Conservation (phyloP, 2,329 filamentous ascomycete genomes). For the Pseudofabraea citricarpa region DNA sequence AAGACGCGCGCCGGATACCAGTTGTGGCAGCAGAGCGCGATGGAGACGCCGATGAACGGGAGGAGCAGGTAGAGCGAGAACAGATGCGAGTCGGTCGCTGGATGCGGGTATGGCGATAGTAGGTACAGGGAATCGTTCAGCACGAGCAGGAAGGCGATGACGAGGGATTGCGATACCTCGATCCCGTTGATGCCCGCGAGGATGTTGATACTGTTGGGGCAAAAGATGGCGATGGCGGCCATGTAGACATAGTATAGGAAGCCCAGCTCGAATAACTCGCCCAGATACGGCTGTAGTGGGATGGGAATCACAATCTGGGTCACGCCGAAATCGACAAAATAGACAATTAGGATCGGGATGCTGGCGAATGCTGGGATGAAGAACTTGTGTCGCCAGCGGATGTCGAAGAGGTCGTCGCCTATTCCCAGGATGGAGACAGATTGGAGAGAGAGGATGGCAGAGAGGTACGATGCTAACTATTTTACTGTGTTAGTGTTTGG, state of each 20-base stretch:
- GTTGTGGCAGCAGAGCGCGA: conserved; percentile 84
- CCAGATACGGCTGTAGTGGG: conserved; percentile 77
- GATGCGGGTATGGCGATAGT: conserved; percentile 77
- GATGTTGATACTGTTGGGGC: conserved; percentile 98
- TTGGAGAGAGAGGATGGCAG: conserved; percentile 88
- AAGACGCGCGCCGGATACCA: conserved; percentile 96
- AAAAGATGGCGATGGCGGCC: conserved; percentile 94
- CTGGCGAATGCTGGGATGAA: conserved; percentile 93
- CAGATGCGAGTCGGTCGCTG: conserved; percentile 90
- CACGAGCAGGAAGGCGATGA: conserved; percentile 78
- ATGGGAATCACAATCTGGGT: conserved; percentile 91
- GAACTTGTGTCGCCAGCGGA: conserved; percentile 98
- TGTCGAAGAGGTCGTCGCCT: conserved; percentile 94
- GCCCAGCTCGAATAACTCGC: conserved; percentile 73
- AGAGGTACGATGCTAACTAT: conserved; percentile 92
- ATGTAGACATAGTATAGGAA: conserved; percentile 93
- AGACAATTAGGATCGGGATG: conserved; percentile 90
- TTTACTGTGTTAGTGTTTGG: too few relatives aligned
- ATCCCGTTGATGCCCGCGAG: conserved; percentile 99
- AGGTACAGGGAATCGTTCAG: conserved; percentile 89
- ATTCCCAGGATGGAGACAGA: conserved; percentile 87
- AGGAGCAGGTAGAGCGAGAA: conserved; percentile 94
- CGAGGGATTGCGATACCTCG: conserved; percentile 89
- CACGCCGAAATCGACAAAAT: conserved; percentile 97
- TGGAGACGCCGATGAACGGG: conserved; percentile 88